phyloP scores from a whole-genome alignment of 371 early-diverging fungal species.

The Mortierella sp. region DNA sequence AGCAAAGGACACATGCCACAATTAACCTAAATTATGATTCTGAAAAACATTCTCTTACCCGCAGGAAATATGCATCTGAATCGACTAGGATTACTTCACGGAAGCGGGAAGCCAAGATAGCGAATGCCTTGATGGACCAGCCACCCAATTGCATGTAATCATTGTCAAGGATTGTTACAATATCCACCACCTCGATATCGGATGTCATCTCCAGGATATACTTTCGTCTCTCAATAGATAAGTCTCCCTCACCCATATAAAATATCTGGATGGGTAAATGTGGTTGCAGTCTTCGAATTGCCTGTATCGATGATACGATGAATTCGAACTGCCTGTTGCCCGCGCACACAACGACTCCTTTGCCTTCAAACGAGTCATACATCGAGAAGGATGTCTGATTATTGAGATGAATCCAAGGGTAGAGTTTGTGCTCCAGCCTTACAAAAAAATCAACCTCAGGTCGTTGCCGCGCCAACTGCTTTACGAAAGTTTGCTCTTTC shows the following conservation, averaged over 20 bases:
- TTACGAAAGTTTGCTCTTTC: not conserved
- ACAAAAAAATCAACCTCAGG: conserved; percentile 40
- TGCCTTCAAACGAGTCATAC: conserved; percentile 39
- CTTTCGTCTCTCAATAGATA: conserved; percentile 54
- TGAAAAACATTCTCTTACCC: conserved; percentile 22
- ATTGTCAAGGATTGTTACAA: conserved; percentile 64
- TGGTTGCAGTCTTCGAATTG: conserved; percentile 17
- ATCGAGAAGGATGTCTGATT: conserved; percentile 31
- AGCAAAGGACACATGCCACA: not conserved
- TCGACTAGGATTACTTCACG: conserved; percentile 76
- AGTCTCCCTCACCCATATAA: conserved; percentile 69
- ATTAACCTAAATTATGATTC: not conserved
- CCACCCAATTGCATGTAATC: conserved; percentile 64
- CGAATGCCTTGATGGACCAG: conserved; percentile 74
- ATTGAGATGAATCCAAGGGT: conserved; percentile 21
- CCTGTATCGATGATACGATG: conserved; percentile 66
- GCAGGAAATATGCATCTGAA: conserved; percentile 78
- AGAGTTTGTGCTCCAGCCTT: conserved; percentile 25
- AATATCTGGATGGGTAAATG: conserved; percentile 78
- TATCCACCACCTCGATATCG: conserved; percentile 61
- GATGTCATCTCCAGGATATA: conserved; percentile 27
- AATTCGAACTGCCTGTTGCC: conserved; percentile 74
- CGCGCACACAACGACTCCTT: conserved; percentile 78
- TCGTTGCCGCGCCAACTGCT: conserved; percentile 9
- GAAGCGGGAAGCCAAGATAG: conserved; percentile 77